Conservation (phyloP, 768 basidiomycete genomes). For the Leucosporidium yakuticum region DNA sequence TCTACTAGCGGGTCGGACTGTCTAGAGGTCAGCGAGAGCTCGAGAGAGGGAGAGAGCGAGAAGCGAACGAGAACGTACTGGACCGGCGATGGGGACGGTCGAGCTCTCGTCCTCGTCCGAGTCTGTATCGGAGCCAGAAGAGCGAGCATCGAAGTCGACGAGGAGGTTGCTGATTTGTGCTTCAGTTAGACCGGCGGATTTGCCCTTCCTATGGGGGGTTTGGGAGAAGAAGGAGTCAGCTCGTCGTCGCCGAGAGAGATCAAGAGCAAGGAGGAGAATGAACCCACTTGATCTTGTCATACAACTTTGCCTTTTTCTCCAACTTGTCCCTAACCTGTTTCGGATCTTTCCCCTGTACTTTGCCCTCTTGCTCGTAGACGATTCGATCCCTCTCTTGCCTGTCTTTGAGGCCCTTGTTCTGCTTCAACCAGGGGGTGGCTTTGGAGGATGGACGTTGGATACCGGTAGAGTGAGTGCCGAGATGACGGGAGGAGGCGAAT, state of each 20-base stretch:
- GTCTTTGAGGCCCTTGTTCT: conserved; percentile 24
- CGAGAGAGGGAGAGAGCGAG: neutral
- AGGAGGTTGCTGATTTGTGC: conserved; percentile 35
- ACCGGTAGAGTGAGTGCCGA: too few relatives aligned
- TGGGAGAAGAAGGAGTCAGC: neutral
- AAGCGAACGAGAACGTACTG: neutral
- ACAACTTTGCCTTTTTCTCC: conserved; percentile 36
- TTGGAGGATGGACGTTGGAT: conserved; percentile 4
- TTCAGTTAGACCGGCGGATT: conserved; percentile 29
- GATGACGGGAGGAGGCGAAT: too few relatives aligned
- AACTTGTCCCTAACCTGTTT: conserved; percentile 16
- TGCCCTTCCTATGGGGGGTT: conserved; percentile 27
- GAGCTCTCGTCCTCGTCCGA: neutral
- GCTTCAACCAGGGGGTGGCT: conserved; percentile 18
- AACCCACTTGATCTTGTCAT: conserved; percentile 35
- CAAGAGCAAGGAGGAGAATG: too few relatives aligned
- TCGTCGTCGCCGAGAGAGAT: neutral
- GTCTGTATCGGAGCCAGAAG: neutral
- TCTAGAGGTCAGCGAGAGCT: neutral
- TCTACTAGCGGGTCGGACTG: conserved; percentile 32
- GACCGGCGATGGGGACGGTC: neutral
- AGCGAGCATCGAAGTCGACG: conserved; percentile 36
- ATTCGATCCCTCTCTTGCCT: conserved; percentile 16
- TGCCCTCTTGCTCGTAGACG: conserved; percentile 24
- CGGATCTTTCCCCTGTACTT: neutral